These are phyloP conservation scores for Fusarium sacchari DNA, from an alignment of 2,329 filamentous ascomycete genomes.

Conservation along the genomic window DNA sequence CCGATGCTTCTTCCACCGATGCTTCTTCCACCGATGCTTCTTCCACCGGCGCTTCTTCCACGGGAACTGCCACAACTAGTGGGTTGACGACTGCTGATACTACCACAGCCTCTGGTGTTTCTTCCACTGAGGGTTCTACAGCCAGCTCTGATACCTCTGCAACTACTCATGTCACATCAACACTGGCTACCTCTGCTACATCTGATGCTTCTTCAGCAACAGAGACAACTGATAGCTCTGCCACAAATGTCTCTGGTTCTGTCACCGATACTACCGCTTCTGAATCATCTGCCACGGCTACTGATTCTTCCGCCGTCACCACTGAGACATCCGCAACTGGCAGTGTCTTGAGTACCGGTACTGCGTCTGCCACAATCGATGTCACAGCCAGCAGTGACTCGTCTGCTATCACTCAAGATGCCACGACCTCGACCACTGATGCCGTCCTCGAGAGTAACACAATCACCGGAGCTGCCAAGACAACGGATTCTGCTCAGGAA, in stretches of 20 bases:
- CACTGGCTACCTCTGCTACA: background rate
- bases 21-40: background rate
- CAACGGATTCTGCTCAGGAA: background rate
- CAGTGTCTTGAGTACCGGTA: background rate
- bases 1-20: constrained; percentile 9
- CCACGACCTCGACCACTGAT: background rate
- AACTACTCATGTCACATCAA: constrained; percentile 29
- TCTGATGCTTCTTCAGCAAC: background rate
- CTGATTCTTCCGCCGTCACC: background rate
- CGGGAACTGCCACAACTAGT: background rate
- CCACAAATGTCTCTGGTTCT: constrained; percentile 24
- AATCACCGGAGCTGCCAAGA: background rate
- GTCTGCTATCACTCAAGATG: background rate
- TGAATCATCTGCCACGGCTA: background rate
- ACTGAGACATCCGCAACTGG: background rate
- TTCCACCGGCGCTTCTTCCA: constrained; percentile 6
- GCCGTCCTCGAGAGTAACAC: background rate
- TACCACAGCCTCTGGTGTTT: constrained; percentile 1
- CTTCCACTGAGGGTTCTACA: constrained; percentile 11
- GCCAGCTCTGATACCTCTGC: background rate
- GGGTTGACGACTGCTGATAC: background rate
- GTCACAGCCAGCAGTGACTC: background rate
- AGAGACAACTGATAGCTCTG: constrained; percentile 31
- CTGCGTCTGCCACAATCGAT: background rate
- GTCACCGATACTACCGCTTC: background rate